Base-by-base conservation (phyloP, 805 yeast genomes). In the Grigorovia humatica region DNA sequence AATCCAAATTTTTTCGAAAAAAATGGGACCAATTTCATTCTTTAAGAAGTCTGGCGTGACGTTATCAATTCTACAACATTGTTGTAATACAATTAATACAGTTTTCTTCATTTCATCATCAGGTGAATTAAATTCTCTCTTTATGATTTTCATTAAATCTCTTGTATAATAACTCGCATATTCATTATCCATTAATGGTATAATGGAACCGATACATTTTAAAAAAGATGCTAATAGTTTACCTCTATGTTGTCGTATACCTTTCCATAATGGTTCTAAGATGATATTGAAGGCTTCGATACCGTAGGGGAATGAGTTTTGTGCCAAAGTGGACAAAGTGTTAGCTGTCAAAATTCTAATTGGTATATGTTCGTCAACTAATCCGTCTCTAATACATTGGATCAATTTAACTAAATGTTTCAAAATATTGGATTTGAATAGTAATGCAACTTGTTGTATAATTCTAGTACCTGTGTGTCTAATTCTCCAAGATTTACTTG, bases 121-220 rank as follows among this genome's bases (percentile, higher is more conserved):
- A 0, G 93, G 89, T 0, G 95, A 79, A 40, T 71, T 66, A 59
- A 88, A 86, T 66, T 90, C 95, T 50, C 93, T 72, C 2, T 79
- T 60, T 5, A 89, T 70, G 29, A 88, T 75, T 18, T 70, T 70
- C 74, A 89, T 77, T 2, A 89, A 75, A 62, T 88, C 95, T 47
- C 75, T 75, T 0, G 96, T 80, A 58, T 88, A 89, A 63, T 81
- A 85, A 50, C 80, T 79, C 1, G 89, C 82, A 63, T 85, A 83
- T 55, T 88, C 96, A 17, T 81, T 81, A 52, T 81, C 85, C 96
- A 91, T 88, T 49, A 91, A 70, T 0, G 97, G 96, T 4, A 90
- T 81, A 5, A 90, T 73, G 29, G 80, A 78, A 0, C 95, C 96
- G 23, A 90, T 72, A 49, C 95, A 85, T 60, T 79, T 80, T 55